These are phyloP conservation scores for Alnus rubra DNA, from an alignment of 306 rosid genomes.

Conservation along the genomic window DNA sequence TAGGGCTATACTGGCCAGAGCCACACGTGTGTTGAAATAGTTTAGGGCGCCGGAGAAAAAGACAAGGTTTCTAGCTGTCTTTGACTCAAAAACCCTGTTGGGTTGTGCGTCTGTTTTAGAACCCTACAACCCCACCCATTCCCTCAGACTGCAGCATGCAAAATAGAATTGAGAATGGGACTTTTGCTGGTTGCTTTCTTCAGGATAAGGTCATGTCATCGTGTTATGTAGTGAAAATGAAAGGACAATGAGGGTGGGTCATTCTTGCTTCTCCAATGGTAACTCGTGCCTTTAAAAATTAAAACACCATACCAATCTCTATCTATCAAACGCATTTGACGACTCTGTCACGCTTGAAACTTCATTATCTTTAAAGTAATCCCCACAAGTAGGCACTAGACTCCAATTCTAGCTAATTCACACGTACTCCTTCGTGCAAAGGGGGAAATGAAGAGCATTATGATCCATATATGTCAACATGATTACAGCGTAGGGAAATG, in stretches of 20 bases:
- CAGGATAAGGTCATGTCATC: slow-evolving; percentile 21
- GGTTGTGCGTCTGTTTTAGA: slow-evolving; percentile 10
- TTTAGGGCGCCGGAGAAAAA: background rate
- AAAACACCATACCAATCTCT: too few relatives aligned
- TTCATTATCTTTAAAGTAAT: too few relatives aligned
- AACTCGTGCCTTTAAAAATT: background rate
- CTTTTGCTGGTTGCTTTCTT: slow-evolving; percentile 13
- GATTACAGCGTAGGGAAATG: too few relatives aligned
- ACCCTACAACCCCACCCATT: background rate
- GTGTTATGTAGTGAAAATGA: background rate
- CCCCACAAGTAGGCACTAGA: too few relatives aligned
- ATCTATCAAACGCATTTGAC: too few relatives aligned
- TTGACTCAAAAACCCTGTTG: slow-evolving; percentile 6
- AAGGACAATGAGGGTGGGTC: slow-evolving; percentile 1
- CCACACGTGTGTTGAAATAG: slow-evolving; percentile 20
- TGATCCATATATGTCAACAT: too few relatives aligned
- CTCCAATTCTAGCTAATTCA: too few relatives aligned
- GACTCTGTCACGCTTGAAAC: too few relatives aligned
- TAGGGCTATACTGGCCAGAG: background rate
- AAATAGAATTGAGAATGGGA: slow-evolving; percentile 22
- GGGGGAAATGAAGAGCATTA: too few relatives aligned
- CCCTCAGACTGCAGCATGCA: background rate
- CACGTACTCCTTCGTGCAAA: too few relatives aligned
- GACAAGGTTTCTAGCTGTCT: slow-evolving; percentile 16
- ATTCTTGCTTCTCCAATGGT: background rate